phyloP scores from a whole-genome alignment of 163 green algal species.

The Chloromonas sp. region DNA sequence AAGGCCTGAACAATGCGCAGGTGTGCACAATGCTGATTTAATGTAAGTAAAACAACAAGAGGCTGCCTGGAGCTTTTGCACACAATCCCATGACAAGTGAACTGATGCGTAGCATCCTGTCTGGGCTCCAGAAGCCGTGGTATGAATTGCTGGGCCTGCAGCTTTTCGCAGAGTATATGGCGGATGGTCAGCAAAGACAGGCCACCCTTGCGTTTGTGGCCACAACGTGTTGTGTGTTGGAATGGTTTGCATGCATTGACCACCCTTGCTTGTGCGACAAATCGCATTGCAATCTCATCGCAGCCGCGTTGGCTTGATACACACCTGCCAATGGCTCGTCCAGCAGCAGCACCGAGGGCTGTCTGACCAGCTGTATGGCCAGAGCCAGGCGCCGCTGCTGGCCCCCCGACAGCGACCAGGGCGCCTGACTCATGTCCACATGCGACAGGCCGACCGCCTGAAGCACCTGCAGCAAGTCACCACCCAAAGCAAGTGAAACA shows the following conservation, averaged over 20 bases:
- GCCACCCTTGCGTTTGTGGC: no score
- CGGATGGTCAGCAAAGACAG: no score
- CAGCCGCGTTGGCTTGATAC: no score
- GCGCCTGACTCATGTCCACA: conserved; percentile 56
- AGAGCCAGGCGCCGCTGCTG: conserved; percentile 91
- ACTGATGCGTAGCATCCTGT: no score
- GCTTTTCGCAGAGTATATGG: no score
- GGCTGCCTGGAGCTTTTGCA: background rate
- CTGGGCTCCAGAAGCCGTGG: no score
- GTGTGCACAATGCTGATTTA: background rate
- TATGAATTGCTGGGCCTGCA: no score
- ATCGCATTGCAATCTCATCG: no score
- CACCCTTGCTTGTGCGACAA: no score
- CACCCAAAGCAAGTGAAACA: background rate
- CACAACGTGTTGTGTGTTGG: no score
- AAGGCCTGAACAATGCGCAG: conserved; percentile 43
- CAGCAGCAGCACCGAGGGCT: conserved; percentile 77
- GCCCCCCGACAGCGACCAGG: conserved; percentile 70
- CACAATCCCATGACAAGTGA: no score
- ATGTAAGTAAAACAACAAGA: background rate
- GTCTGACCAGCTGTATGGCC: conserved; percentile 80
- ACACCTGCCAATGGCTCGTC: conserved; percentile 85
- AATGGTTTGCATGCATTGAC: no score
- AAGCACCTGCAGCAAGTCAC: conserved; percentile 37
- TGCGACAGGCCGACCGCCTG: conserved; percentile 55